Evolutionary conservation across 495 filamentous ascomycete species (phyloP), one percentile per base, ranked within the genome.

Genomic region (Talaromyces thailandensis): DNA sequence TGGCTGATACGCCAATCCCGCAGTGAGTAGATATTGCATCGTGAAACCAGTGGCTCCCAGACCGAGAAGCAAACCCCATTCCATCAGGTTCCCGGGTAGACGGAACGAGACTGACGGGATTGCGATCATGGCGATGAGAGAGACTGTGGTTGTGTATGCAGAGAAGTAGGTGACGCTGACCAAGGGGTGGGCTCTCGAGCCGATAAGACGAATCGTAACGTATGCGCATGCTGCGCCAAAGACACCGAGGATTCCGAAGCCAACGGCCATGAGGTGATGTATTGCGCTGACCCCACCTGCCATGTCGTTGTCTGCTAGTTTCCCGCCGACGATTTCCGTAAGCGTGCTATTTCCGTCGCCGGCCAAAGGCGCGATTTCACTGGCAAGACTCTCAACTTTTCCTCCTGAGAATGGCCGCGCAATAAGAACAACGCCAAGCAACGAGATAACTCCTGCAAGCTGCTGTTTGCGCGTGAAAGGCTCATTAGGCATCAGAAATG

Each of bases 141-240:
- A 84, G 55, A 96, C 85, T 1, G 93, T 62, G 0, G 85, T 87
- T 63, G 84, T 88, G 75, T 82, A 88, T 0, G 76, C 73, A 6
- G 87, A 85, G 66, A 97, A 96, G 70, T 96, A 97, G 53, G 88
- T 93, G 23, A 97, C 91, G 12, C 82, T 87, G 58, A 96, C 85
- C 16, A 98, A 78, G 0, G 93, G 85, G 68, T 97, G 93, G 0
- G 91, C 88, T 6, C 91, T 83, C 58, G 83, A 82, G 3, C 93
- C 93, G 58, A 97, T 96, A 79, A 87, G 88, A 23, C 91, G 84
- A 61, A 98, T 90, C 0, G 86, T 82, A 0, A 91, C 92, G 70
- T 86, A 93, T 9, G 92, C 91, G 2, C 82, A 82, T 0, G 91
- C 84, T 0, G 84, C 84, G 6, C 93, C 94, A 0, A 95, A 69